Evolutionary conservation across 805 yeast genomes (phyloP).

Genomic region (Helenozyma rhizophorensis): DNA sequence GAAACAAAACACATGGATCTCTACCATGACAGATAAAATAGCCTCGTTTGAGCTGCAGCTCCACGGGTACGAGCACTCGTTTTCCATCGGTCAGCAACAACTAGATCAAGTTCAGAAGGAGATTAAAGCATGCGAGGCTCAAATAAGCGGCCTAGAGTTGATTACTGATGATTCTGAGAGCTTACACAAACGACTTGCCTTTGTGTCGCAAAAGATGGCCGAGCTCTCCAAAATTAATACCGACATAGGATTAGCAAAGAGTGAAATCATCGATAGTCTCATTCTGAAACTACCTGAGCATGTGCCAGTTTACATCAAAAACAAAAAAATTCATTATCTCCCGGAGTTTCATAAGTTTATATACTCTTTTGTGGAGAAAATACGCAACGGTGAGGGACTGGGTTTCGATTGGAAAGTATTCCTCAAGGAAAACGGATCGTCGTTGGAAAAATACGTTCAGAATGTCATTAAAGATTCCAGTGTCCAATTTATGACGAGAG

Average conservation of each 20-base stretch:
- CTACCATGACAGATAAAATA: conserved; percentile 13
- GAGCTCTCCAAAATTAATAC: conserved; percentile 11
- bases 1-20: conserved; percentile 13
- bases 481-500: conserved; percentile 15
- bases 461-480: conserved; percentile 6
- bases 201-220: conserved; percentile 14
- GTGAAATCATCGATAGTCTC: conserved; percentile 17
- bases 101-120: conserved; percentile 11
- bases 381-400: conserved; percentile 9
- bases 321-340: conserved; percentile 31
- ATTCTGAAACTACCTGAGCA: conserved; percentile 23
- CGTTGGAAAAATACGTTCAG: conserved; percentile 17
- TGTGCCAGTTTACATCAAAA: conserved; percentile 29
- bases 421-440: conserved; percentile 16
- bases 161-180: conserved; percentile 10
- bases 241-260: conserved; percentile 13
- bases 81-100: conserved; percentile 2
- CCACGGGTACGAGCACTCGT: conserved; percentile 3
- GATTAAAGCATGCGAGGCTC: conserved; percentile 10
- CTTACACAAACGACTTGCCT: conserved; percentile 13
- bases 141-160: conserved; percentile 7
- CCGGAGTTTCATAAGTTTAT: conserved; percentile 38
- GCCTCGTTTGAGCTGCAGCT: conserved; percentile 14
- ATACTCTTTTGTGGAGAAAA: conserved; percentile 28
- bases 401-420: conserved; percentile 21